These are phyloP conservation scores for Oryza meridionalis DNA, from an alignment of 176 grass and related monocot species.

Conservation along the genomic window DNA sequence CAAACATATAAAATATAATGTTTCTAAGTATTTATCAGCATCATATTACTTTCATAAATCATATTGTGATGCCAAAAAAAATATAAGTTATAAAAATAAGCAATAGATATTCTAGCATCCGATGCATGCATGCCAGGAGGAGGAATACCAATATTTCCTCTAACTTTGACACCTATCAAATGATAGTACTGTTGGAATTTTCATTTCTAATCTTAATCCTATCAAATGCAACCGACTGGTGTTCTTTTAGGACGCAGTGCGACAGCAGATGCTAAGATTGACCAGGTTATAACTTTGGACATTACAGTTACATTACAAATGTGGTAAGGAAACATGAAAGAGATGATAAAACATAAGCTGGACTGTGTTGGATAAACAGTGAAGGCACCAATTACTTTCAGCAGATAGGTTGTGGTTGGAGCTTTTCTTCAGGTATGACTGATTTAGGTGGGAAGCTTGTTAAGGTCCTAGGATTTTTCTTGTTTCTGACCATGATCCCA, in stretches of 20 bases:
- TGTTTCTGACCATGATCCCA: neutral
- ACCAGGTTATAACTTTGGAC: neutral
- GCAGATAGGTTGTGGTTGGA: neutral
- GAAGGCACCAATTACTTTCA: neutral
- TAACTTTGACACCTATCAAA: constrained; percentile 5
- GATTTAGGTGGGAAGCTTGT: neutral
- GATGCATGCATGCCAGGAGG: neutral
- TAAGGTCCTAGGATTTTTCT: neutral
- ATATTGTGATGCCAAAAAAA: constrained; percentile 14
- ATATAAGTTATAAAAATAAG: neutral
- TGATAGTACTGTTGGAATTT: neutral
- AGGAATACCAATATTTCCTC: constrained; percentile 10
- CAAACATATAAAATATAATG: constrained; percentile 8
- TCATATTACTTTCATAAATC: constrained; percentile 9
- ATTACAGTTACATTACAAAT: neutral
- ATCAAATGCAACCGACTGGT: neutral
- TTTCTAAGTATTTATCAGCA: constrained; percentile 1
- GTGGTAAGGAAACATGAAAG: neutral
- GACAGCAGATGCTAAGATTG: neutral
- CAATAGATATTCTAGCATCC: neutral
- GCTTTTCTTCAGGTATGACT: neutral
- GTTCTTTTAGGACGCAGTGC: neutral
- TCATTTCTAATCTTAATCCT: neutral
- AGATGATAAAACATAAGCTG: neutral
- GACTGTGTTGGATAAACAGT: neutral